Base-by-base conservation (phyloP, 2,329 filamentous ascomycete species). In the Magnaporthiopsis incrustans region DNA sequence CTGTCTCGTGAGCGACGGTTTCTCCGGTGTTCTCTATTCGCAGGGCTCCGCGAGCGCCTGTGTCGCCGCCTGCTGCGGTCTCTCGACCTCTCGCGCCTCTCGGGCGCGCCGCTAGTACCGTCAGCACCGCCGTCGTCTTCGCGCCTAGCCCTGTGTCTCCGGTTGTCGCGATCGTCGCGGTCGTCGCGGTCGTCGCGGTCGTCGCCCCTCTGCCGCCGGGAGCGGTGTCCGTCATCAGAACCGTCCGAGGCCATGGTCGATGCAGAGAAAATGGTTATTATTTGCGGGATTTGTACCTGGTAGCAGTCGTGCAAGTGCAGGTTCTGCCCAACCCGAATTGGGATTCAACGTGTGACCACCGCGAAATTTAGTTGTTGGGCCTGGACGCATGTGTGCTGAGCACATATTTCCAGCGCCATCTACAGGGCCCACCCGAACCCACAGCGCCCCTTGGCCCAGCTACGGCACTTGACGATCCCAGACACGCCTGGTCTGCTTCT, bases 121-220 rank as follows among this genome's bases (percentile, higher is more conserved):
- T 72, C 71, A 61, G 68, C 67, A 64, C 71, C 67, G 58, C 68
- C 67, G 25, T 74, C 70, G 59, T 77, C 73, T 65, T 73, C 74
- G 66, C 75, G 76, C 59, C 71, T 70, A 38, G 58, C 61, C n/a
- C 58, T 65, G 69, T 71, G 59, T 33, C 70, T 65, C 59, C 67
- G 66, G 15, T 69, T 66, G 61, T 68, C 64, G 18, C 67, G 63
- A 30, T 69, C 65, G 22, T 70, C 66, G 26, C 70, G 67, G 26
- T 71, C 65, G 57, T 62, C 33, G 30, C 53, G 32, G 27, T 30
- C 27, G 27, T 30, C 27, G 27, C 27, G 27, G 15, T 38, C 56
- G 53, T 59, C 59, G 10, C 63, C 58, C n/a, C 57, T 27, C n/a
- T 33, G 58, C 26, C 63, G 63, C 26, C 32, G 50, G 25, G 61